These are phyloP conservation scores for Brettanomyces nanus DNA, from an alignment of 805 yeast genomes.

Conservation along the genomic window DNA sequence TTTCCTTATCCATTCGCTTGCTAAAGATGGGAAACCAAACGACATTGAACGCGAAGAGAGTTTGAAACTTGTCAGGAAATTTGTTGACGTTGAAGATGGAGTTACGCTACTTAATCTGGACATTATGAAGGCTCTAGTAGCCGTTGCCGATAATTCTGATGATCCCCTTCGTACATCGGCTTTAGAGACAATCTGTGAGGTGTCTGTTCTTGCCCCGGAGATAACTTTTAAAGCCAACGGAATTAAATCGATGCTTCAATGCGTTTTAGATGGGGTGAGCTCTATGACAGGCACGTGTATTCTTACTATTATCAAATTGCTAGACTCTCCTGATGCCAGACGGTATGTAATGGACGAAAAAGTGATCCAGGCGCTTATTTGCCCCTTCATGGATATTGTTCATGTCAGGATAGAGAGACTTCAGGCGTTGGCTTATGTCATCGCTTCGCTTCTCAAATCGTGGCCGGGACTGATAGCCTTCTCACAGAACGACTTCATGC, in stretches of 20 bases:
- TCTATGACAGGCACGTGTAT: slow-evolving; percentile 35
- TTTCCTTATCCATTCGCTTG: slow-evolving; percentile 54
- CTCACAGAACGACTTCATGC: slow-evolving; percentile 45
- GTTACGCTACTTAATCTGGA: slow-evolving; percentile 29
- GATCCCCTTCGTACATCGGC: slow-evolving; percentile 44
- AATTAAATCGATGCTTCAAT: slow-evolving; percentile 33
- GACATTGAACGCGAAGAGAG: slow-evolving; percentile 73
- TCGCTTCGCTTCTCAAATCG: slow-evolving; percentile 54
- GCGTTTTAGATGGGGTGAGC: slow-evolving; percentile 46
- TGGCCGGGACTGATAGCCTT: slow-evolving; percentile 72
- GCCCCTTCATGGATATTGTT: slow-evolving; percentile 62
- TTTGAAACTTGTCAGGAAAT: slow-evolving; percentile 56
- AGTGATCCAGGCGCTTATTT: slow-evolving; percentile 53
- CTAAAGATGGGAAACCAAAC: slow-evolving; percentile 36
- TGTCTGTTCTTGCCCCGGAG: slow-evolving; percentile 36
- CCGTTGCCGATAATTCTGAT: slow-evolving; percentile 43
- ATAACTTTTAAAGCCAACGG: slow-evolving; percentile 38
- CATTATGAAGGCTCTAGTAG: slow-evolving; percentile 1
- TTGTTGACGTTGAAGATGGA: slow-evolving; percentile 49
- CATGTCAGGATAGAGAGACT: slow-evolving; percentile 43
- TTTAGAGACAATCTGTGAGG: slow-evolving; percentile 46
- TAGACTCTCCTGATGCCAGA: slow-evolving; percentile 51
- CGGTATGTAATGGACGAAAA: slow-evolving; percentile 47
- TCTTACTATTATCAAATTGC: slow-evolving; percentile 42
- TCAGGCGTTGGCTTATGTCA: slow-evolving; percentile 50